Evolutionary conservation across 2,329 filamentous ascomycete genomes (phyloP), one percentile per base, ranked within the genome.

Genomic region (Pestalotiopsis sp.): DNA sequence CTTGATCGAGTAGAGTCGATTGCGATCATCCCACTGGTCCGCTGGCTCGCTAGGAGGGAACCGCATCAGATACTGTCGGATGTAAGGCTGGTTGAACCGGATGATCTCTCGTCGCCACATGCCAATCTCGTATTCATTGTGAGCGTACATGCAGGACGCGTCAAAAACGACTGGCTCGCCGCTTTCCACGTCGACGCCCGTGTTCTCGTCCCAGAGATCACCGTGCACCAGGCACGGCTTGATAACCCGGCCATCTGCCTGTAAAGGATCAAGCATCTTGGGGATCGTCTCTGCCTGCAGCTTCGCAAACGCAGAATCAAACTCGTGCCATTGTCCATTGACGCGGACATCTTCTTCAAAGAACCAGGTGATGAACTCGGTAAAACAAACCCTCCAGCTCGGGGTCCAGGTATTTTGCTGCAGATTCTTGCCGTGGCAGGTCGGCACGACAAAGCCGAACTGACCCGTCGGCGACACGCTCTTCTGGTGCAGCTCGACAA

Each of bases 161-260:
- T 81, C 78, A 61, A 80, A 81, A 1, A 80, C 68, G 61, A 79
- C 71, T 0, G 74, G 71, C 59, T 78, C 70, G 1, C 74, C 73
- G 0, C 74, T 80, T 3, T 71, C 70, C 65, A 70, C 67, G 59
- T 79, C 74, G 0, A 73, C 76, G 0, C 73, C 76, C 0, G 72
- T 74, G 61, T 81, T 81, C 9, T 74, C 75, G 23, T 80, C 78
- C 77, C 78, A 80, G 3, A 78, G 66, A 59, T 80, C 76, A 1
- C 79, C 78, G 39, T 81, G 79, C 1, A 78, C 67, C 1, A 80
- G 67, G 36, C 74, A 74, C 2, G 79, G 78, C 67, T 76, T 76
- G 38, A 80, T 75, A 3, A 61, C 69, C 2, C 78, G 72, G 1
- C 78, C 78, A 12, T 75, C 72, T 7, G 73, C 71, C 69, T 80